These are phyloP conservation scores for Botrytis fragariae DNA, from an alignment of 2,329 filamentous ascomycete species.

Conservation along the genomic window DNA sequence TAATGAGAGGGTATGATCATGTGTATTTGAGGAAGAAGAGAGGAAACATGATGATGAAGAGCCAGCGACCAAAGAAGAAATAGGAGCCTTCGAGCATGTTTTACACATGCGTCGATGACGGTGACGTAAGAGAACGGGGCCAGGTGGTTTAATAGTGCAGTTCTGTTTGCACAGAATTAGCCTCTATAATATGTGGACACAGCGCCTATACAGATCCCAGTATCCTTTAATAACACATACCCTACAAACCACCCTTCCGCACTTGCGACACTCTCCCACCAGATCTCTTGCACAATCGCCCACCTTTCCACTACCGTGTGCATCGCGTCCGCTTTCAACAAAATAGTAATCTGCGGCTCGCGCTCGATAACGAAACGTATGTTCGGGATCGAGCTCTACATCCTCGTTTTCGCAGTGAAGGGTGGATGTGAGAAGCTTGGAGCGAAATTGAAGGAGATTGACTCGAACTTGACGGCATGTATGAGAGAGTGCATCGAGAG, in stretches of 20 bases:
- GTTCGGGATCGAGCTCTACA: slow-evolving; percentile 52
- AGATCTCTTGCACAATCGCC: slow-evolving; percentile 82
- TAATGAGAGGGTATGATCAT: slow-evolving; percentile 49
- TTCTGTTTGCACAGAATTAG: slow-evolving; percentile 56
- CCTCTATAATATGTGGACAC: neutral
- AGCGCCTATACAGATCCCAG: neutral
- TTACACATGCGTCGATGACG: slow-evolving; percentile 80
- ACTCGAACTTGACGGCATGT: slow-evolving; percentile 78
- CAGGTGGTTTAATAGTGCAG: slow-evolving; percentile 81
- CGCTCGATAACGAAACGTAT: slow-evolving; percentile 56
- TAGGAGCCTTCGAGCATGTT: slow-evolving; percentile 69
- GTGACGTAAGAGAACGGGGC: slow-evolving; percentile 62
- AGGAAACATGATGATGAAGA: slow-evolving; percentile 4
- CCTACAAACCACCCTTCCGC: slow-evolving; percentile 74
- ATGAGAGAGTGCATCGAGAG: slow-evolving; percentile 76
- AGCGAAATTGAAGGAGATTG: slow-evolving; percentile 75
- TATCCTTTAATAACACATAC: slow-evolving; percentile 50
- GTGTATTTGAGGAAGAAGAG: neutral
- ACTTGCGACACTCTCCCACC: slow-evolving; percentile 79
- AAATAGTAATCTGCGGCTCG: slow-evolving; percentile 59
- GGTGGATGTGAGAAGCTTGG: slow-evolving; percentile 69
- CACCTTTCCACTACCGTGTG: slow-evolving; percentile 60
- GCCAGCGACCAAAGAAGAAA: slow-evolving; percentile 49
- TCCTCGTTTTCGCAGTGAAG: slow-evolving; percentile 77
- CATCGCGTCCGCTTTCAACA: slow-evolving; percentile 51